phyloP scores from a whole-genome alignment of 345 rosid genomes.

The Arabis hirsuta region DNA sequence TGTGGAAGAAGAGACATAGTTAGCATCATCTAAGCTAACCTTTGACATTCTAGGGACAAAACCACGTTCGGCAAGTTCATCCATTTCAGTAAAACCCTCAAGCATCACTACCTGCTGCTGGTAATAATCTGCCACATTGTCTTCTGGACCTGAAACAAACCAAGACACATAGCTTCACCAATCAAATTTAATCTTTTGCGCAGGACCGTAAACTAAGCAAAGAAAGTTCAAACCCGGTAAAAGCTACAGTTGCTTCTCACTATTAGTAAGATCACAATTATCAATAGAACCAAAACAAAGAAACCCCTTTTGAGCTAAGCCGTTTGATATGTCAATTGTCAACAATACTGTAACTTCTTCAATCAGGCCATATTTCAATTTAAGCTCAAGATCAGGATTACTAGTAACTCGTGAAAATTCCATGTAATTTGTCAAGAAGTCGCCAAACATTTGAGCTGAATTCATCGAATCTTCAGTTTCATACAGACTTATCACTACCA shows the following conservation, averaged over 20 bases:
- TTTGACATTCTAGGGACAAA: constrained; percentile 87
- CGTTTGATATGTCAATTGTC: not conserved
- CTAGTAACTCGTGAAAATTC: not conserved
- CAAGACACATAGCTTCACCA: constrained; percentile 21
- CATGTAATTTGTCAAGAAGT: not conserved
- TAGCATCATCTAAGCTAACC: constrained; percentile 48
- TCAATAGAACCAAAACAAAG: not conserved
- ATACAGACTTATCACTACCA: not conserved
- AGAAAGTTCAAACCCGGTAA: not conserved
- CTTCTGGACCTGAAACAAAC: constrained; percentile 75
- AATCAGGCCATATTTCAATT: not conserved
- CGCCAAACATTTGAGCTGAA: not conserved
- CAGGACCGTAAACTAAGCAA: not conserved
- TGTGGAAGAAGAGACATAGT: constrained; percentile 13
- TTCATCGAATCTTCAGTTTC: not conserved
- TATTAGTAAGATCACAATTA: not conserved
- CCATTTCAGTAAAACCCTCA: constrained; percentile 96
- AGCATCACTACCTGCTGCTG: constrained; percentile 98
- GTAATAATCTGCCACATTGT: constrained; percentile 89
- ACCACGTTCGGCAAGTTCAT: constrained; percentile 90
- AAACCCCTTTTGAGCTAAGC: not conserved
- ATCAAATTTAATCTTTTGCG: not conserved
- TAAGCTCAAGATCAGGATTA: not conserved
- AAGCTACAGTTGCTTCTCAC: not conserved
- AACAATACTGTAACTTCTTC: not conserved